Conservation (phyloP, 2,329 filamentous ascomycete species). For the Colletotrichum phormii region DNA sequence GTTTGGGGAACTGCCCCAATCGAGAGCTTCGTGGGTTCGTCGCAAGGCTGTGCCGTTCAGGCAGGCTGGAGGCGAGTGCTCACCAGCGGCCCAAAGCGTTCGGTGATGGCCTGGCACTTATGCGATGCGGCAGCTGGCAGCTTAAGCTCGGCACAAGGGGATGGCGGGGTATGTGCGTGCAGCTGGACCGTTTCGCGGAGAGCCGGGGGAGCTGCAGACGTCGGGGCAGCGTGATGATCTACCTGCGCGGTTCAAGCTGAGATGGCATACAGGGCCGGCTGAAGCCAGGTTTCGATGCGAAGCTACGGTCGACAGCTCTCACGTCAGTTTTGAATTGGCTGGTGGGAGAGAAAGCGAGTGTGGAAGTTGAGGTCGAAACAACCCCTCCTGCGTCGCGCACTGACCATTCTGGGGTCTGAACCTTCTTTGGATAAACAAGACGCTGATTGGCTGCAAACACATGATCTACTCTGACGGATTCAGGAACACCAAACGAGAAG, state of each 20-base stretch:
- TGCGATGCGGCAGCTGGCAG: constrained; percentile 9
- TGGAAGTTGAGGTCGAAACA: constrained; percentile 31
- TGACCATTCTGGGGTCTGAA: constrained; percentile 21
- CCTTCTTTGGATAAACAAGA: not conserved
- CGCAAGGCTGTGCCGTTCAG: not conserved
- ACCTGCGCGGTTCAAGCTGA: not conserved
- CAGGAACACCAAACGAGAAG: constrained; percentile 18
- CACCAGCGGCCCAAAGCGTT: constrained; percentile 11
- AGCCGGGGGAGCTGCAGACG: constrained; percentile 14
- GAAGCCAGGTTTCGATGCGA: constrained; percentile 8
- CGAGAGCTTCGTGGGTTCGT: not conserved
- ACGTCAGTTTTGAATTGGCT: constrained; percentile 2
- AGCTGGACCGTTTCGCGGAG: constrained; percentile 10
- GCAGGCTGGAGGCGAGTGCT: constrained; percentile 10
- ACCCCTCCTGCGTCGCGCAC: constrained; percentile 27
- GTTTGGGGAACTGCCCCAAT: not conserved
- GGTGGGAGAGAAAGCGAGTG: constrained; percentile 22
- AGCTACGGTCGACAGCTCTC: not conserved
- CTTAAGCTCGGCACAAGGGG: constrained; percentile 1
- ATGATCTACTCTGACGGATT: constrained; percentile 22
- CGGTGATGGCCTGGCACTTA: not conserved
- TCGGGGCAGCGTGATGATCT: constrained; percentile 17
- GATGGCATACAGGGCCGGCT: constrained; percentile 18
- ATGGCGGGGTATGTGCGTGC: not conserved
- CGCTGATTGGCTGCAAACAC: constrained; percentile 12